Evolutionary conservation across 345 rosid species (phyloP).

Genomic region (Cardamine occulta): DNA sequence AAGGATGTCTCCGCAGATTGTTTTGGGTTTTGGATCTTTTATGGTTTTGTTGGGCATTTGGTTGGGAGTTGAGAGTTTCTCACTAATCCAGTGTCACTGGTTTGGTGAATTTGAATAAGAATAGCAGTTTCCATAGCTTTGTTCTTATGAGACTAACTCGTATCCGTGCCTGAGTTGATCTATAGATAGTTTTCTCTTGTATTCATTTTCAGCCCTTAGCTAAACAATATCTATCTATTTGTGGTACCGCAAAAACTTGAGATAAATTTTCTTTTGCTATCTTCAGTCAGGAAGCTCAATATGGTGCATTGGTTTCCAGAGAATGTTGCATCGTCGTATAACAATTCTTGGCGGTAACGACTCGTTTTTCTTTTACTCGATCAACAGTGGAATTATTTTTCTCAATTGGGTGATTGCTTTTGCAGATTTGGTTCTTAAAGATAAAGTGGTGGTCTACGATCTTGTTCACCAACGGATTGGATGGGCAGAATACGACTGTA

Average conservation of each 20-base stretch:
- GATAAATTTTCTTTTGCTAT: neutral
- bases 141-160: neutral
- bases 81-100: neutral
- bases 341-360: slow-evolving; percentile 88
- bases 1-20: neutral
- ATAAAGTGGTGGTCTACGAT: slow-evolving; percentile 85
- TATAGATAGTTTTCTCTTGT: slow-evolving; percentile 1
- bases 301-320: slow-evolving; percentile 95
- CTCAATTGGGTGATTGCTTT: slow-evolving; percentile 6
- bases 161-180: neutral
- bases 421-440: slow-evolving; percentile 87
- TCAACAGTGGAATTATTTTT: neutral
- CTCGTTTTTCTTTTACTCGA: neutral
- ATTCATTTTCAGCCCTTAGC: neutral
- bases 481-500: slow-evolving; percentile 89
- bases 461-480: slow-evolving; percentile 81
- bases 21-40: neutral
- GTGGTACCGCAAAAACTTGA: neutral
- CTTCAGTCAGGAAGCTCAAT: slow-evolving; percentile 67
- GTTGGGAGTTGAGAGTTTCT: neutral
- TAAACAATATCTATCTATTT: neutral
- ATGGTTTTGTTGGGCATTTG: neutral
- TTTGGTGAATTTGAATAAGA: neutral
- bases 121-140: neutral
- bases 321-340: slow-evolving; percentile 62